These are phyloP conservation scores for Trichoderma cornu-damae DNA, from an alignment of 2,329 filamentous ascomycete genomes.

Conservation along the genomic window DNA sequence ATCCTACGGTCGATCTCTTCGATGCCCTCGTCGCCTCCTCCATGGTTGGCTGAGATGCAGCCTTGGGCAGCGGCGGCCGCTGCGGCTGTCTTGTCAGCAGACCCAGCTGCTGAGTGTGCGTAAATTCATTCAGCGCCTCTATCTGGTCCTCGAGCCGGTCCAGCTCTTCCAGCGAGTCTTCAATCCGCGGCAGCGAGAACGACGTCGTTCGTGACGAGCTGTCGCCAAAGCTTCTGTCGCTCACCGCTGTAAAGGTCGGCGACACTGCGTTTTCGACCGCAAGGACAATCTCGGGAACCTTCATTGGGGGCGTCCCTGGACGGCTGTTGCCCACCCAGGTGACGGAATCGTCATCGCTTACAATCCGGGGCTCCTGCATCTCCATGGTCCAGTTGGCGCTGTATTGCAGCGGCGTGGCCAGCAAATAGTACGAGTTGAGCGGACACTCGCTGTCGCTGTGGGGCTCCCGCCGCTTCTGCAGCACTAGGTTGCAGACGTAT, in stretches of 20 bases:
- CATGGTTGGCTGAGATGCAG: background rate
- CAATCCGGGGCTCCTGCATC: constrained; percentile 20
- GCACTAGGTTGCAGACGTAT: constrained; percentile 51
- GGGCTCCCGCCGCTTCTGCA: constrained; percentile 29
- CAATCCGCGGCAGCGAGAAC: constrained; percentile 47
- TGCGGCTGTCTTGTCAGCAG: constrained; percentile 25
- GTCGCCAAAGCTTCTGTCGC: constrained; percentile 34
- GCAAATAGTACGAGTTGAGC: constrained; percentile 41
- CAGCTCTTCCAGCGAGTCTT: constrained; percentile 59
- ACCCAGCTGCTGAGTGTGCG: constrained; percentile 32
- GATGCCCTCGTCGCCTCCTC: constrained; percentile 3
- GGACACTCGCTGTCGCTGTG: constrained; percentile 14
- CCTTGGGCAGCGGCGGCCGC: background rate
- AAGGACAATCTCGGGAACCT: constrained; percentile 29
- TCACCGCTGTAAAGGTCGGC: constrained; percentile 30
- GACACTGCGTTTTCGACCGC: constrained; percentile 32
- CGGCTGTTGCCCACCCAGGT: constrained; percentile 26
- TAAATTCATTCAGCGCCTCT: constrained; percentile 46
- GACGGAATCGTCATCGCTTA: constrained; percentile 23
- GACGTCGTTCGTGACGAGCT: constrained; percentile 31
- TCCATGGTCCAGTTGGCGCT: constrained; percentile 22
- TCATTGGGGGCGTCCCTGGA: constrained; percentile 25
- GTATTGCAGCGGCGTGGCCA: constrained; percentile 42
- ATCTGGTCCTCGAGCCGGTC: constrained; percentile 58
- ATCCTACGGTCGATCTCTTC: constrained; percentile 31